Base-by-base conservation (phyloP, 2,329 filamentous ascomycete species). In the Setomelanomma holmii region DNA sequence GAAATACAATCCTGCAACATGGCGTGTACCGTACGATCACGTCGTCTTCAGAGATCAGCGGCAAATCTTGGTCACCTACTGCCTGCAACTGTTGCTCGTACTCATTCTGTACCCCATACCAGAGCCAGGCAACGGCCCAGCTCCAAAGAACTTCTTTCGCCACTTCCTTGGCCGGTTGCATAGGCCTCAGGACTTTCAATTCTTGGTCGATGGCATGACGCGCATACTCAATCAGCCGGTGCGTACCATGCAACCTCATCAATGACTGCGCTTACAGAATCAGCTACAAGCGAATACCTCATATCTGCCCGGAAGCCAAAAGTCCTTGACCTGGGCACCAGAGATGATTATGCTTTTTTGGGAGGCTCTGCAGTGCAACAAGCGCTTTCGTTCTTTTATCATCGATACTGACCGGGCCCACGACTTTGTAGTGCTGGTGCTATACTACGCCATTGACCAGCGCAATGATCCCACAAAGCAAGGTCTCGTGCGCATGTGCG, bases 311-410 rank as follows among this genome's bases (percentile, higher is more conserved):
- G 91, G 92, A 4, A 89, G 88, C 34, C 91, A 96, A 66, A 85
- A 89, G 41, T 85, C 89, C 0, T 80, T 91, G 45, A 91, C 90
- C 68, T 96, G 93, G 82, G 91, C 93, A 0, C 93, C 95, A 1
- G 95, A 99, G 75, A 96, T 96, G 79, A 87, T 98, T 49, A 95
- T 97, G 84, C 82, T 99, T 2, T 97, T 98, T 71, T 99, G 95
- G 95, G 95, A 99, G 78, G 86, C 91, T 33, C 86, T 95, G 4
- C 95, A 99, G 75, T 97, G 93, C 82, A 99, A 99, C 77, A 98
- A 96, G 77, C 85, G 93, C 53, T 99, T 99, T 77, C 85, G 95
- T 24, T 91, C 92, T 1, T 99, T 97, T 75, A 95, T 99, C 67
- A 93, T 98, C 58, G 95, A 99, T 65, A 98, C 95, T 0, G 91